Conservation (phyloP, 495 filamentous ascomycete genomes). For the Corynascus novoguineensis region DNA sequence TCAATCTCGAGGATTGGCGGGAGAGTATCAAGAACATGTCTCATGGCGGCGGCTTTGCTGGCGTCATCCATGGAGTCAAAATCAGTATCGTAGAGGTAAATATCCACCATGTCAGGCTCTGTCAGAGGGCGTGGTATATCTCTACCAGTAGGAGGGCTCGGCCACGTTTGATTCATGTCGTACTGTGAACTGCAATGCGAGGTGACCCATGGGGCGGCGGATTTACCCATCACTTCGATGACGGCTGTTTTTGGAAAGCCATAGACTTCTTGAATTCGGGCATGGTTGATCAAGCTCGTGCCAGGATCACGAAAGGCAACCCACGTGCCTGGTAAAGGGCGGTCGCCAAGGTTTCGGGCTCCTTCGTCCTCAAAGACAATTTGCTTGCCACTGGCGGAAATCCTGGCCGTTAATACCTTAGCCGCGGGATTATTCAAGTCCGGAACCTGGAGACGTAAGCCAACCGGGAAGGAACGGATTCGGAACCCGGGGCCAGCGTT, state of each 20-base stretch:
- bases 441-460: constrained; percentile 21
- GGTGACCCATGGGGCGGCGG: background rate
- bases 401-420: background rate
- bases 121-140: too few relatives aligned
- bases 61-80: constrained; percentile 29
- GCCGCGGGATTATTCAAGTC: constrained; percentile 1
- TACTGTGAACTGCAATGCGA: too few relatives aligned
- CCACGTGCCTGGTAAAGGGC: constrained; percentile 13
- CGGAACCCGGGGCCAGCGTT: background rate
- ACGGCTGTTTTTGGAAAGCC: background rate
- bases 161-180: too few relatives aligned
- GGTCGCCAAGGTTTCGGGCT: background rate
- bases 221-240: constrained; percentile 9
- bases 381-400: constrained; percentile 9
- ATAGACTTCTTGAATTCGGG: background rate
- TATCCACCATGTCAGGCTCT: constrained; percentile 42
- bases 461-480: constrained; percentile 25
- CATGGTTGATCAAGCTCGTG: background rate
- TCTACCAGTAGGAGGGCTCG: too few relatives aligned
- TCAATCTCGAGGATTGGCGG: constrained; percentile 62
- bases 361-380: constrained; percentile 6
- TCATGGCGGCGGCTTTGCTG: constrained; percentile 51
- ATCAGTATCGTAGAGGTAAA: constrained; percentile 30
- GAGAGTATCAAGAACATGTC: constrained; percentile 59
- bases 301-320: constrained; percentile 16